Evolutionary conservation across 345 rosid species (phyloP), one percentile per base, ranked within the genome.

Genomic region (Rhodamnia rubescens): DNA sequence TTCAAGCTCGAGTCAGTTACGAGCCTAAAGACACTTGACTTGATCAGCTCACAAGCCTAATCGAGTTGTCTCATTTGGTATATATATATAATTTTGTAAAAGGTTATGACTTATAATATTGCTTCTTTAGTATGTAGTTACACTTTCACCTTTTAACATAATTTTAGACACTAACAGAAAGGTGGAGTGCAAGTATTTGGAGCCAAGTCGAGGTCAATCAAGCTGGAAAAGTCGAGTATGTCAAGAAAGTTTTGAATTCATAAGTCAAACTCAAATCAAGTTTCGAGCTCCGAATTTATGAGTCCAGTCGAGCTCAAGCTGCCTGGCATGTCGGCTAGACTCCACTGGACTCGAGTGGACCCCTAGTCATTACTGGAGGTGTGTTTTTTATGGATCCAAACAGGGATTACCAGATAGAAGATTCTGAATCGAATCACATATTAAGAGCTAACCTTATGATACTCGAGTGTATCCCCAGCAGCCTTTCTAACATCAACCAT

Each of bases 401-500:
- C 83, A 82, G 26, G 21, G 42, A 52, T 50, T n/a, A 82, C 54
- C 24, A n/a, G 36, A 12, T 82, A 42, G 44, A 16, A 82, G 57
- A 11, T 44, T 5, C 53, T 49, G 64, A 84, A 84, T 47, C 36
- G 18, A 40, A 42, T 29, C 44, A 53, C 78, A 69, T 64, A 21
- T 7, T 82, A 83, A 18, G 61, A 21, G 78, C 89, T 82, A 49
- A 97, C 99, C 98, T 95, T 95, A 90, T 93, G 98, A 89, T 95
- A 97, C 88, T 95, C 96, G 83, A 93, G 95, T 84, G 98, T 93
- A 85, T 97, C 98, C 78, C 98, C 98, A 53, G 98, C 92, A 69
- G 98, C 98, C 87, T 97, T 97, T 82, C 98, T 90, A 52, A 91
- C 96, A 86, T 97, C 98, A 75, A 93, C 94, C 99, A 95, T 95